phyloP scores from a whole-genome alignment of 2,329 filamentous ascomycete genomes.

The Cladophialophora psammophila region DNA sequence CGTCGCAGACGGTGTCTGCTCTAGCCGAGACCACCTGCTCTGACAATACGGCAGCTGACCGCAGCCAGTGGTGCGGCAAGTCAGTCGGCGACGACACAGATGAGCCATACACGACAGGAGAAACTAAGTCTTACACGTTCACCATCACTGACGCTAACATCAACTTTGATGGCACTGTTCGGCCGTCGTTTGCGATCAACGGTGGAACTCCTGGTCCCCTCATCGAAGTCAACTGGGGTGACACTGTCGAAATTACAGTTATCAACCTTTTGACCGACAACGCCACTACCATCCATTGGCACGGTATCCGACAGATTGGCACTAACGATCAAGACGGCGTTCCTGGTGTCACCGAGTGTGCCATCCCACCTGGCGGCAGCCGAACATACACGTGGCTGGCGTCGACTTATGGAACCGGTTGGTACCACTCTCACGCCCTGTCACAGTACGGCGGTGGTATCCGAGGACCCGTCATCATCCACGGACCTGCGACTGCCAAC shows the following conservation, averaged over 20 bases:
- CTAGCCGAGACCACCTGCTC: slow-evolving; percentile 15
- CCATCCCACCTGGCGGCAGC: slow-evolving; percentile 57
- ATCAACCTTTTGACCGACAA: slow-evolving; percentile 63
- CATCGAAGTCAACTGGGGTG: slow-evolving; percentile 70
- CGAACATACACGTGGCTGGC: slow-evolving; percentile 63
- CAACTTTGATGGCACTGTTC: slow-evolving; percentile 42
- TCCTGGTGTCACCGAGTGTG: slow-evolving; percentile 59
- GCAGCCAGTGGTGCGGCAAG: slow-evolving; percentile 36
- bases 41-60: slow-evolving; percentile 33
- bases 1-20: slow-evolving; percentile 16
- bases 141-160: slow-evolving; percentile 23
- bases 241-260: slow-evolving; percentile 62
- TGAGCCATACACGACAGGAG: slow-evolving; percentile 23
- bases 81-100: slow-evolving; percentile 32
- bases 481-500: slow-evolving; percentile 39
- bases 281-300: slow-evolving; percentile 71
- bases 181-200: slow-evolving; percentile 70
- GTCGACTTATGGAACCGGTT: slow-evolving; percentile 58
- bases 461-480: slow-evolving; percentile 40
- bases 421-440: slow-evolving; percentile 69
- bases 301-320: slow-evolving; percentile 66
- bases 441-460: slow-evolving; percentile 42
- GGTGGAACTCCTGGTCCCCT: slow-evolving; percentile 71
- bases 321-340: slow-evolving; percentile 67
- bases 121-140: slow-evolving; percentile 34